Conservation (phyloP, 257 asterid genomes). For the Forsythia viridissima region DNA sequence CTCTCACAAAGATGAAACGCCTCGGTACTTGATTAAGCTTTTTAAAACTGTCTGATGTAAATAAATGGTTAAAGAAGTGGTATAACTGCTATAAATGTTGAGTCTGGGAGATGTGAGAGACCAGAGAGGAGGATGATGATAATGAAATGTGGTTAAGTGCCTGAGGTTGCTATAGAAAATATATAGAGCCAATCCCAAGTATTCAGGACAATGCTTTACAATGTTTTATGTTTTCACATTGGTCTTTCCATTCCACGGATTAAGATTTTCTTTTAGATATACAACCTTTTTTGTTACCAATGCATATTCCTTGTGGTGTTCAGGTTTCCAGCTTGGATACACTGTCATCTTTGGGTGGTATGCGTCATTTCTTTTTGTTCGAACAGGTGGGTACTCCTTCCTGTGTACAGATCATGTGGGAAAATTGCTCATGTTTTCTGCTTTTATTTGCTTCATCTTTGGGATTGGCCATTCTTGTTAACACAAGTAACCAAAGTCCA, state of each 20-base stretch:
- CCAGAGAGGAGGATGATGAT: background rate
- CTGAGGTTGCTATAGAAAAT: background rate
- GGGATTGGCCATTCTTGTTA: background rate
- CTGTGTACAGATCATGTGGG: background rate
- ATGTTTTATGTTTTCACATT: background rate
- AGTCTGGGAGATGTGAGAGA: background rate
- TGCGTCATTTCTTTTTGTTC: conserved; percentile 85
- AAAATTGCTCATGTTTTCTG: conserved; percentile 2
- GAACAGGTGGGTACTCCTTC: conserved; percentile 65
- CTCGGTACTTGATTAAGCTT: too few species aligned
- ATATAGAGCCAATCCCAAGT: background rate
- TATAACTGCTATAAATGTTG: background rate
- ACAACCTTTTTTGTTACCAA: background rate
- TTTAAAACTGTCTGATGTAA: background rate
- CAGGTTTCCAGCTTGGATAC: conserved; percentile 96
- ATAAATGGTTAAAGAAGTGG: background rate
- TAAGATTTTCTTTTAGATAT: conserved; percentile 9
- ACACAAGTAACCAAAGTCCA: background rate
- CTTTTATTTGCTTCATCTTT: background rate
- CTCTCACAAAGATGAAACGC: too few species aligned
- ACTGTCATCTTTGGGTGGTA: conserved; percentile 89
- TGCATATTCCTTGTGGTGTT: conserved; percentile 21
- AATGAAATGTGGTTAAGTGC: background rate
- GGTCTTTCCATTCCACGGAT: background rate
- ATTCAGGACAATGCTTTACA: background rate